Evolutionary conservation across 768 basidiomycete genomes (phyloP).

Genomic region (Tephrocybe sp.): DNA sequence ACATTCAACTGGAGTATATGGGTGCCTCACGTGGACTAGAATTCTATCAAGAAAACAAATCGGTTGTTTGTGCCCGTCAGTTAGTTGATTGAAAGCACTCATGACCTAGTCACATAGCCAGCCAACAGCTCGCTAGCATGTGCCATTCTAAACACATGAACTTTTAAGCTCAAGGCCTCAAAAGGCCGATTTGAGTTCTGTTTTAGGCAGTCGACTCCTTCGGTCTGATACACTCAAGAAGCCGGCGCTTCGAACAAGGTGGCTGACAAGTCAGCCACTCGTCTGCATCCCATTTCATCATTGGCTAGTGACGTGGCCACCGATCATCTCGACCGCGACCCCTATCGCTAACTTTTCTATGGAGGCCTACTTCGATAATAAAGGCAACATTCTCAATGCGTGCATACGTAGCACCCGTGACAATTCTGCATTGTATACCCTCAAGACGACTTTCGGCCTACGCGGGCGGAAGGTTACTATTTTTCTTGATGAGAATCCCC

Average conservation of each 20-base stretch:
- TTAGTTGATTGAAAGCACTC: not conserved
- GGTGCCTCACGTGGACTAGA: not conserved
- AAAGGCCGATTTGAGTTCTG: no score
- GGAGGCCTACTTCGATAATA: slow-evolving; percentile 53
- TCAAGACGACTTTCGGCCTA: slow-evolving; percentile 40
- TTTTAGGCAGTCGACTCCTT: no score
- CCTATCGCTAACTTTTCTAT: slow-evolving; percentile 22
- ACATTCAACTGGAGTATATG: not conserved
- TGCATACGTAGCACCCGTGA: slow-evolving; percentile 40
- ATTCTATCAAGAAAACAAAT: no score
- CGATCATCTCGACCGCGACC: not conserved
- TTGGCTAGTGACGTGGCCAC: slow-evolving; percentile 2
- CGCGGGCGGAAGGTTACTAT: slow-evolving; percentile 42
- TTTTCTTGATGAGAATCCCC: slow-evolving; percentile 46
- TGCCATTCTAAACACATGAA: no score
- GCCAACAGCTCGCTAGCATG: no score
- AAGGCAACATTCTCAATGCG: slow-evolving; percentile 44
- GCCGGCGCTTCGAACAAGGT: no score
- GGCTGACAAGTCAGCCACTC: no score
- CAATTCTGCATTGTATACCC: slow-evolving; percentile 39
- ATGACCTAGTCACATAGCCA: slow-evolving; percentile 5
- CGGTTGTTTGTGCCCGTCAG: no score
- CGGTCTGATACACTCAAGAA: no score
- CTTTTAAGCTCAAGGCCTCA: no score
- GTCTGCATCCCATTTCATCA: no score